Percentiles rank a stretch among this genome's conserved stretches.
These are phyloP conservation scores for Metarhizium brunneum DNA, from an alignment of 2,329 filamentous ascomycete species.

Conservation along the genomic window DNA sequence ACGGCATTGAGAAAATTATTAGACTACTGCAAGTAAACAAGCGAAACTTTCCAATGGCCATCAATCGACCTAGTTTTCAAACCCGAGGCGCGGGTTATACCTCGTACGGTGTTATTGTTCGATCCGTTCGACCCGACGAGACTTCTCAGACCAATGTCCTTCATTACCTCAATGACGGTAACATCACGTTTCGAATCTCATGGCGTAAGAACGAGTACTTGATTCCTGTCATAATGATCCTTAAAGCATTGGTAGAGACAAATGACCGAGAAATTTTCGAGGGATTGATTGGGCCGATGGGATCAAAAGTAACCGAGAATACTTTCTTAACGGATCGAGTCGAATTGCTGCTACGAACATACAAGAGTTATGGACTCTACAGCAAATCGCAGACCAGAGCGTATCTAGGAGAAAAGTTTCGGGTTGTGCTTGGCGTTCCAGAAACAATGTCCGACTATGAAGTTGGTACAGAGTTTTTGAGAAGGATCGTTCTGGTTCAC, in stretches of 20 bases:
- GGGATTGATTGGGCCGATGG: slow-evolving; percentile 70
- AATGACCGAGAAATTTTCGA: slow-evolving; percentile 96
- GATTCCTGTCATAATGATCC: slow-evolving; percentile 91
- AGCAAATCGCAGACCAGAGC: slow-evolving; percentile 72
- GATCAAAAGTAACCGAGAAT: slow-evolving; percentile 70
- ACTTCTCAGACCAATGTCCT: slow-evolving; percentile 96
- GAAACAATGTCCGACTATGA: slow-evolving; percentile 81
- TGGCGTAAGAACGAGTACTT: slow-evolving; percentile 97
- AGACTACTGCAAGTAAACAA: slow-evolving; percentile 84
- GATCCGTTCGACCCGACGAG: slow-evolving; percentile 91
- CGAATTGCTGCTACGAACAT: slow-evolving; percentile 83
- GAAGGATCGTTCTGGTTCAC: slow-evolving; percentile 85
- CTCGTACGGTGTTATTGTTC: slow-evolving; percentile 80
- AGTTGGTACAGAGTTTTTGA: slow-evolving; percentile 82
- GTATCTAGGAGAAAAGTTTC: slow-evolving; percentile 85
- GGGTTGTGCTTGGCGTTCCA: slow-evolving; percentile 74
- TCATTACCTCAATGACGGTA: slow-evolving; percentile 91
- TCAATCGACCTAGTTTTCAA: slow-evolving; percentile 80
- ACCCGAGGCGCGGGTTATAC: slow-evolving; percentile 84
- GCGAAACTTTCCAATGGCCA: slow-evolving; percentile 92
- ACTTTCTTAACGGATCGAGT: slow-evolving; percentile 94
- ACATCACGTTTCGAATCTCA: slow-evolving; percentile 93
- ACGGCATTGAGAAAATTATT: slow-evolving; percentile 94
- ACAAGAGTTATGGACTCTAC: slow-evolving; percentile 83
- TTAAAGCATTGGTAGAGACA: slow-evolving; percentile 91